Evolutionary conservation across 768 basidiomycete species (phyloP), one percentile per base, ranked within the genome.

Genomic region (Royoungia palumana): DNA sequence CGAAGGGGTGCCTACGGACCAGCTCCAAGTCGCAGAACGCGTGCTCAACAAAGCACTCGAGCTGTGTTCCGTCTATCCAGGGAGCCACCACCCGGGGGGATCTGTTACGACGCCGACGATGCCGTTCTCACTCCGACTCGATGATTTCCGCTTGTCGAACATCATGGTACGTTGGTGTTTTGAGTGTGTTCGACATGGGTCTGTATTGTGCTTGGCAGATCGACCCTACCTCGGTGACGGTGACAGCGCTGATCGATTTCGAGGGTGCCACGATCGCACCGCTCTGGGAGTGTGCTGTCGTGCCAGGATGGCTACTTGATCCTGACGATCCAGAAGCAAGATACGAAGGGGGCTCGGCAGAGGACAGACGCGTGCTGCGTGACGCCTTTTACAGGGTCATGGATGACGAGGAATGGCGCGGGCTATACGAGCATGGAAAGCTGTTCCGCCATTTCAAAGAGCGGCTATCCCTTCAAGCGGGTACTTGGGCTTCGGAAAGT

Each of bases 201-300:
- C 22, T 17, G 37, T 12, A 16, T 10, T 3, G 19, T 25, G 2
- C 22, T 9, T 14, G n/a, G 5, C 28, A 32, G 39, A 47, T 47
- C 13, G 17, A 47, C n/a, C 32, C 32, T 6, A 16, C 32, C 14
- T 32, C 16, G 32, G 32, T 14, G 32, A 32, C 32, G 14, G 42
- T 44, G 30, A 44, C 42, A 14, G 42, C 56, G 14, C n/a, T 40
- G 3, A 54, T 60, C 6, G 55, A 57, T 35, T 62, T 57, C 36
- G 54, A 59, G 42, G 54, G 56, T 10, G 32, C 55, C 6, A 55
- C 49, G 12, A 39, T 62, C 9, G 55, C 49, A 21, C 58, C 61
- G 5, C 17, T 55, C 20, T 59, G 61, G 58, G 57, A 61, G 32
- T 61, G 60, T 36, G 48, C 61, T 16, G 38, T 48, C 21, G 41